Conservation (phyloP, 2,329 filamentous ascomycete species). For the Colletotrichum sp. region DNA sequence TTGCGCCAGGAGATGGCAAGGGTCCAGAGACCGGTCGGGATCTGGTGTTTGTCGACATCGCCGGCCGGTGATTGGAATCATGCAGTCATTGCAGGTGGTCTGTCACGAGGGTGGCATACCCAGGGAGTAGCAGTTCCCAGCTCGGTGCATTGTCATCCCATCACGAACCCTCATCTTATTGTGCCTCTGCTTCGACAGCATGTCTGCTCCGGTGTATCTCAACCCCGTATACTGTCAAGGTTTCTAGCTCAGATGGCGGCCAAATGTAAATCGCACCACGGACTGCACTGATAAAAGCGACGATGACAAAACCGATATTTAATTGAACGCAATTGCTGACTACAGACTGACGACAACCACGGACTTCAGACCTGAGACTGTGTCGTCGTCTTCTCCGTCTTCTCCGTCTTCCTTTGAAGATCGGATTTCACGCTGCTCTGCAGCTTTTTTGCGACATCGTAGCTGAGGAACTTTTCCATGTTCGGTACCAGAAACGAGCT, state of each 20-base stretch:
- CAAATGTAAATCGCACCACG: neutral
- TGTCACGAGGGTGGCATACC: neutral
- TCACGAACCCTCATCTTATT: neutral
- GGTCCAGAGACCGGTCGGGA: constrained; percentile 6
- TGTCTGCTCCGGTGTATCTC: neutral
- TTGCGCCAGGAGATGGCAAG: neutral
- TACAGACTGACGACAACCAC: neutral
- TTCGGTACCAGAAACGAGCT: constrained; percentile 44
- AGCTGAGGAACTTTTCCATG: constrained; percentile 46
- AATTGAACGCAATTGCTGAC: neutral
- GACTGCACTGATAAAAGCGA: neutral
- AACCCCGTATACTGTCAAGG: neutral
- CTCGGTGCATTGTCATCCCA: neutral
- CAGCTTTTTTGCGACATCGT: constrained; percentile 49
- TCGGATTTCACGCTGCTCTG: constrained; percentile 27
- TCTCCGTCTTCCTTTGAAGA: neutral
- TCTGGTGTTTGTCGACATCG: neutral
- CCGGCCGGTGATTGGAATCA: neutral
- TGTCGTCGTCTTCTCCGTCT: neutral
- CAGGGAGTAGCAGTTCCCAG: neutral
- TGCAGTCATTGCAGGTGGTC: neutral
- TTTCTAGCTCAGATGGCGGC: neutral
- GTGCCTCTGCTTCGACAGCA: neutral
- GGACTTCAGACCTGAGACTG: neutral
- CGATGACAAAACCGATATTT: neutral